These are phyloP conservation scores for Trypethelium eluteriae DNA, from an alignment of 495 filamentous ascomycete species.

Conservation along the genomic window DNA sequence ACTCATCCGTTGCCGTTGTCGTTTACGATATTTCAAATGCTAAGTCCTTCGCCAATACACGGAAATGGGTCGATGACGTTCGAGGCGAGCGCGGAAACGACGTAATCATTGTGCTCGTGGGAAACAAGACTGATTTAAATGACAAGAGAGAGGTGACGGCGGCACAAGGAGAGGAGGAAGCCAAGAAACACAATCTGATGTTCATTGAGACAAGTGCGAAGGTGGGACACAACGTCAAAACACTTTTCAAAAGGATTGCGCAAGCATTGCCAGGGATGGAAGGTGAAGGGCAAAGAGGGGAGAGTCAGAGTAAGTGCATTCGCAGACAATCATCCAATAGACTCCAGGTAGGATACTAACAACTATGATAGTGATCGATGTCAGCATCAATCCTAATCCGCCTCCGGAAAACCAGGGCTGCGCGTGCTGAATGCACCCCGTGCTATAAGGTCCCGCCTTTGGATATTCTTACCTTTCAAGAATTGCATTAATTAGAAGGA, in stretches of 20 bases:
- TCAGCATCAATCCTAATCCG: constrained; percentile 73
- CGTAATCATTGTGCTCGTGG: constrained; percentile 96
- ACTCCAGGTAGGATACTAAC: constrained; percentile 21
- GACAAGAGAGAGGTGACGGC: constrained; percentile 96
- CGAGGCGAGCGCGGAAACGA: constrained; percentile 93
- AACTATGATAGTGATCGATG: constrained; percentile 70
- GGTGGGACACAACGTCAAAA: constrained; percentile 96
- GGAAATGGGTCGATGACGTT: constrained; percentile 99
- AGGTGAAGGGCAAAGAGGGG: constrained; percentile 44
- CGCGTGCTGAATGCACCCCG: constrained; percentile 51
- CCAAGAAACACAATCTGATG: constrained; percentile 94
- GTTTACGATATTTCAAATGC: constrained; percentile 98
- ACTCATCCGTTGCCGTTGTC: constrained; percentile 92
- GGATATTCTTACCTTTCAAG: background rate
- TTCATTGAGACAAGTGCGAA: constrained; percentile 99
- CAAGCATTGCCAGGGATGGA: constrained; percentile 98
- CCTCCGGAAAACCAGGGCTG: constrained; percentile 70
- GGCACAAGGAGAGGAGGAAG: constrained; percentile 91
- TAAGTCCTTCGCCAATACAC: constrained; percentile 93
- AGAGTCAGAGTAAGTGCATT: constrained; percentile 37
- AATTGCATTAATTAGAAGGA: background rate
- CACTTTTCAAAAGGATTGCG: constrained; percentile 90
- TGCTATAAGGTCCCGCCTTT: background rate
- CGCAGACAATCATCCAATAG: background rate
- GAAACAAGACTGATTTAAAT: constrained; percentile 97